Percentiles rank a stretch among this genome's conserved stretches.
These are phyloP conservation scores for Aspergillus latus DNA, from an alignment of 2,329 filamentous ascomycete genomes.

Conservation along the genomic window DNA sequence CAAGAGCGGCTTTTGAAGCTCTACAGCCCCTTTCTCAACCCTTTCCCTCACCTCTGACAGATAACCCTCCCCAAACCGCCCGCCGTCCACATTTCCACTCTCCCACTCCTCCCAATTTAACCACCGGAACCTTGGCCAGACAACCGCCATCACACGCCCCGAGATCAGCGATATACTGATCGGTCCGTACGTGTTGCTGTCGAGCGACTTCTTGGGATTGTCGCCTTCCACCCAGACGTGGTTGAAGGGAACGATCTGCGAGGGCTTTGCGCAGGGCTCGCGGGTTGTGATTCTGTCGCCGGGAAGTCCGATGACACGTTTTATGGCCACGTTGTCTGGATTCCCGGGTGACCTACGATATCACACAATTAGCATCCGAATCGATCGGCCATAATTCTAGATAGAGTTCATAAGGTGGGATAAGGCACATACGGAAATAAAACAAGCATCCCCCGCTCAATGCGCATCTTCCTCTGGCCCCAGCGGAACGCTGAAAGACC, in stretches of 20 bases:
- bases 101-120: conserved; percentile 43
- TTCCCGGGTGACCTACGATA: conserved; percentile 64
- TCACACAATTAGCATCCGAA: not conserved
- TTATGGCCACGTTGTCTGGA: conserved; percentile 70
- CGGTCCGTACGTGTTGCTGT: conserved; percentile 90
- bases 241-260: conserved; percentile 68
- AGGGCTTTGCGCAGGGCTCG: conserved; percentile 56
- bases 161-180: conserved; percentile 72
- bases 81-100: conserved; percentile 25
- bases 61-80: conserved; percentile 30
- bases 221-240: conserved; percentile 98
- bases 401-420: not conserved
- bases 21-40: conserved; percentile 39
- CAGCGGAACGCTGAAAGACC: conserved; percentile 41
- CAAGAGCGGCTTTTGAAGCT: conserved; percentile 33
- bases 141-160: conserved; percentile 69
- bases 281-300: conserved; percentile 73
- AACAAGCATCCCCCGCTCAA: conserved; percentile 73
- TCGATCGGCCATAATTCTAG: too few relatives aligned
- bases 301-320: conserved; percentile 77
- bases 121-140: conserved; percentile 59
- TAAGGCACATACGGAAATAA: conserved; percentile 51
- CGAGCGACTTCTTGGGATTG: conserved; percentile 65
- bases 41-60: conserved; percentile 36
- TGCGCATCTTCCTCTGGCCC: conserved; percentile 50